Conservation (phyloP, 768 basidiomycete genomes). For the Crepidotus variabilis region DNA sequence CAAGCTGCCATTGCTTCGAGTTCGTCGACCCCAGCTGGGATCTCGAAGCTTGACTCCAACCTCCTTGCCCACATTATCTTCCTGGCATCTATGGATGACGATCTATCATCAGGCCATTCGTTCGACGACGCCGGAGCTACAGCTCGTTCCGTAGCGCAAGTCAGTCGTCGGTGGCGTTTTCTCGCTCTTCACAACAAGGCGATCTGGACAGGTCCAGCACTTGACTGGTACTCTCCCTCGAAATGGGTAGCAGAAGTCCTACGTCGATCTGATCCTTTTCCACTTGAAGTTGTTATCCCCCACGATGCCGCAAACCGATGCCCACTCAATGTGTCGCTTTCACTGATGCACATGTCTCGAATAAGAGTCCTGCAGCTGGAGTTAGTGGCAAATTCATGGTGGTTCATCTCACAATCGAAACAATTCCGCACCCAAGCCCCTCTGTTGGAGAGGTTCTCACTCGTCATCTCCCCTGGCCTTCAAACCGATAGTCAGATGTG, state of each 20-base stretch:
- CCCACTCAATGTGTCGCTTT: constrained; percentile 6
- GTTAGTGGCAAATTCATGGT: constrained; percentile 7
- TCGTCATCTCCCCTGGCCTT: constrained; percentile 6
- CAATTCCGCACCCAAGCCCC: constrained; percentile 12
- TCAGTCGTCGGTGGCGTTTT: constrained; percentile 15
- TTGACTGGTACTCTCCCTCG: constrained; percentile 16
- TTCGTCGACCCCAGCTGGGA: background rate
- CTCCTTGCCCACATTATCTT: constrained; percentile 12
- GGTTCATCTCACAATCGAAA: constrained; percentile 9
- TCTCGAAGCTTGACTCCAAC: background rate
- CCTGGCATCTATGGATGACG: constrained; percentile 11
- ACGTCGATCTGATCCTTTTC: constrained; percentile 14
- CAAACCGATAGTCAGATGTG: constrained; percentile 1
- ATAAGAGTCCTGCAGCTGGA: constrained; percentile 11
- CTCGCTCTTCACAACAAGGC: constrained; percentile 8
- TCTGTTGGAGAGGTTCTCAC: constrained; percentile 9
- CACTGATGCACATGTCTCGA: constrained; percentile 13
- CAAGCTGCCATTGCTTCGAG: too few relatives aligned
- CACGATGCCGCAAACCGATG: constrained; percentile 8
- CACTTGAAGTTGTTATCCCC: constrained; percentile 14
- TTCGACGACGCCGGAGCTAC: background rate
- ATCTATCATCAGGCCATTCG: background rate
- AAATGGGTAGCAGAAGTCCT: constrained; percentile 15
- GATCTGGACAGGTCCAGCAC: constrained; percentile 16
- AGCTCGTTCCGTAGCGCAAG: constrained; percentile 13